Evolutionary conservation across 176 grass and related monocot species (phyloP), one percentile per base, ranked within the genome.

Genomic region (Tuctoria greenei): DNA sequence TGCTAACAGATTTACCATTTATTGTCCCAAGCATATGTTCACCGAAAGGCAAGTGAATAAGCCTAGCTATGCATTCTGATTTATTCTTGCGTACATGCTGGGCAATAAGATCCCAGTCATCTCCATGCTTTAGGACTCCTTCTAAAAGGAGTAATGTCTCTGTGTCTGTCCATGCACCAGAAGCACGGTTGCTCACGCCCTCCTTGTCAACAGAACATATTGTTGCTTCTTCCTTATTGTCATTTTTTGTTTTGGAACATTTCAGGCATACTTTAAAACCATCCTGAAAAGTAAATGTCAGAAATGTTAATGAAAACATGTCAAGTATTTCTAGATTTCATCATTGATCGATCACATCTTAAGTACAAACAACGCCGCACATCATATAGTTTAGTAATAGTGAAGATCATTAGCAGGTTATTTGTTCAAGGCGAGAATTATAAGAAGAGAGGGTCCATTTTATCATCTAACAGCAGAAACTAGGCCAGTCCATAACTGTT

Each of bases 31-130:
- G 72, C 78, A 99, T 90, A 86, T 95, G 92, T 51, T 99, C 96
- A 38, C 92, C 89, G 50, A 99, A 95, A 78, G 96, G 96, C 68
- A 99, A 74, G 57, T 99, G 91, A 84, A 99, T 90, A 67, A 99
- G 91, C 82, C 87, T 92, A 61, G 96, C 89, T 72, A 99, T 92
- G 61, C 96, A 99, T 78, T 99, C 92, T 69, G 85, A 81, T 83
- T 92, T 99, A 88, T 80, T 95, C 71, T 88, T 99, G 27, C 89
- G 89, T 27, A 99, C 89, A 90, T 99, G 96, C 60, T 99, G 89
- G 10, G 92, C 73, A 68, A 95, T 95, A 69, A 99, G 88, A 90
- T 95, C 89, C 96, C 96, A 99, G 73, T 95, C 96, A 84, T 99
- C 96, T 73, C 96, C 96, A 84, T 92, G 92, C 73, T 99, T 99